phyloP scores from a whole-genome alignment of 75 land plant genomes.

The Cupressus sempervirens region DNA sequence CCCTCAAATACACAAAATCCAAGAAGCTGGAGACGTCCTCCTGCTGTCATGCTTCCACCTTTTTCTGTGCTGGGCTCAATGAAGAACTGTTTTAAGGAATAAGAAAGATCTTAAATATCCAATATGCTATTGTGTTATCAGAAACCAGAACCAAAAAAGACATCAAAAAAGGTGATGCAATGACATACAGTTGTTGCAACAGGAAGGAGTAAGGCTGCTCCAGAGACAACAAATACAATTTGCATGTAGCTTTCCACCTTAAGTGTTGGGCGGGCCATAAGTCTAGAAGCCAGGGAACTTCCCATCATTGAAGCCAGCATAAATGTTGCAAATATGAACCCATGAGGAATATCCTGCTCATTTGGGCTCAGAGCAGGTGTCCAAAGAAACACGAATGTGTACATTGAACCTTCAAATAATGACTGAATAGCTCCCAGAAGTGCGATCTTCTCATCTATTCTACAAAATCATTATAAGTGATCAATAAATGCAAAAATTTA shows the following conservation, averaged over 20 bases:
- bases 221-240: conserved; percentile 70
- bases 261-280: conserved; percentile 61
- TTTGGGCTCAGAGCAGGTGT: conserved; percentile 96
- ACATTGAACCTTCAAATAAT: conserved; percentile 97
- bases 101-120: background rate
- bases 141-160: background rate
- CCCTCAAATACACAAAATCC: conserved; percentile 94
- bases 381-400: conserved; percentile 98
- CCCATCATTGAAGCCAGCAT: conserved; percentile 98
- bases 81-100: conserved; percentile 35
- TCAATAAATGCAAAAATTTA: background rate
- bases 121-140: background rate
- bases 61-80: conserved; percentile 37
- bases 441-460: conserved; percentile 93
- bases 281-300: conserved; percentile 84
- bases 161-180: background rate
- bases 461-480: background rate
- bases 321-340: conserved; percentile 97
- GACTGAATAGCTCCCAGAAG: conserved; percentile 97
- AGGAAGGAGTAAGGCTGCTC: conserved; percentile 73
- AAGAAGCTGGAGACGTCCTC: conserved; percentile 74
- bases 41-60: conserved; percentile 58
- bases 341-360: conserved; percentile 94
- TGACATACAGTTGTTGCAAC: conserved; percentile 68
- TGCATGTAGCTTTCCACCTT: conserved; percentile 93